A percentile compares a stretch with the other conserved stretches of the same genome.
phyloP scores from a whole-genome alignment of 352 stramenopile genomes.

The Phytopythium chamaehyphon region DNA sequence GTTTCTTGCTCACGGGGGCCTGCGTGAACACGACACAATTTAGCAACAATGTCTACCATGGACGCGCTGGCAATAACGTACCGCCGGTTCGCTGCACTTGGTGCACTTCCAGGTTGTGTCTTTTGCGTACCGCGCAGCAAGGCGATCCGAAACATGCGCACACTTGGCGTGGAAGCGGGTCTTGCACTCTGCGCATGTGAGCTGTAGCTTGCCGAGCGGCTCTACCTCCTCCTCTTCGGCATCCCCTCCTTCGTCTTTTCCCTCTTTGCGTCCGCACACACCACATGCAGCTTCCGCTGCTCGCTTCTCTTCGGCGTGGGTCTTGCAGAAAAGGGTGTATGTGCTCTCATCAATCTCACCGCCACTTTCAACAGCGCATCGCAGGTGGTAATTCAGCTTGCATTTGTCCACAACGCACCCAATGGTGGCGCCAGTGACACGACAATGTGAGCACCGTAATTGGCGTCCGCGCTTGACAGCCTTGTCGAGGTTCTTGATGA shows the following conservation, averaged over 20 bases:
- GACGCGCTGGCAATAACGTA: background rate
- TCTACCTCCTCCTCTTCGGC: background rate
- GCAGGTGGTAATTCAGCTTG: constrained; percentile 73
- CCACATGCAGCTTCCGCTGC: constrained; percentile 34
- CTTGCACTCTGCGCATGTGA: constrained; percentile 61
- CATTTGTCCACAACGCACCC: constrained; percentile 78
- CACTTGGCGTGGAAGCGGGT: constrained; percentile 77
- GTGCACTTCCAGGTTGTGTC: constrained; percentile 11
- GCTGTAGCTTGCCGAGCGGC: constrained; percentile 19
- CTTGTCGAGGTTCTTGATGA: constrained; percentile 77
- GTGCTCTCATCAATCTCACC: constrained; percentile 70
- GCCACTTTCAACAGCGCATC: constrained; percentile 66
- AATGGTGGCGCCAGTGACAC: constrained; percentile 64
- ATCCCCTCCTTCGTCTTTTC: constrained; percentile 36
- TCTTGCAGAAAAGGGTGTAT: constrained; percentile 73
- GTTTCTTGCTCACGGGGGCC: background rate
- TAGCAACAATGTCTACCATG: background rate
- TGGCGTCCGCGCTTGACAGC: constrained; percentile 77
- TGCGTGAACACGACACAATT: background rate
- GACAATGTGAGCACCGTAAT: constrained; percentile 67
- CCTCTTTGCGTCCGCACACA: constrained; percentile 40
- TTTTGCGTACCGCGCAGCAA: constrained; percentile 54
- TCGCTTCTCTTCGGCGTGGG: constrained; percentile 44
- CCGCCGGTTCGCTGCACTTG: constrained; percentile 2
- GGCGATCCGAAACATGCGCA: constrained; percentile 72